phyloP scores from a whole-genome alignment of 1,139 yeast genomes.

The Kazachstania sp. region DNA sequence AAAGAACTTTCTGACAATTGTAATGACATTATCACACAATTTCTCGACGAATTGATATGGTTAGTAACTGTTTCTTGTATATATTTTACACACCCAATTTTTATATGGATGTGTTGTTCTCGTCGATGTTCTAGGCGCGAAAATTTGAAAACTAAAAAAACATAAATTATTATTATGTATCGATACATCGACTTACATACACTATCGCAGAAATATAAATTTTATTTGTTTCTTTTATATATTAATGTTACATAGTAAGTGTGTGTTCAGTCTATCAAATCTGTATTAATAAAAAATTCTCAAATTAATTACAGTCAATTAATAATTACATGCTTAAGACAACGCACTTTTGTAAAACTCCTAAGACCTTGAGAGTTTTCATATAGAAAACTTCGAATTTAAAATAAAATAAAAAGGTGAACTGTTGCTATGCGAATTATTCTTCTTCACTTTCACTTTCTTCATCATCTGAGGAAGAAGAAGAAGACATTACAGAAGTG shows the following conservation, averaged over 20 bases:
- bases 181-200: no score
- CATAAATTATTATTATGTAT: no score
- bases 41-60: background rate
- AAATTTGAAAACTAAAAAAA: no score
- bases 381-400: background rate
- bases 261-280: background rate
- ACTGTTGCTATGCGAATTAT: conserved; percentile 10
- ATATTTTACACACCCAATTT: no score
- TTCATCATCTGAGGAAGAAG: conserved; percentile 40
- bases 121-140: no score
- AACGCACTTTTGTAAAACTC: background rate
- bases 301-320: background rate
- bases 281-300: background rate
- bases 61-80: no score
- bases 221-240: background rate
- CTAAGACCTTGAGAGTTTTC: background rate
- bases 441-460: conserved; percentile 35
- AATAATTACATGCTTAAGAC: background rate
- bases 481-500: conserved; percentile 32
- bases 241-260: conserved; percentile 9
- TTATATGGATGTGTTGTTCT: no score
- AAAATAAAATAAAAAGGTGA: background rate
- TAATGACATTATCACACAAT: conserved; percentile 1
- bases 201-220: no score
- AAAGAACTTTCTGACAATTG: conserved; percentile 10